phyloP scores from a whole-genome alignment of 2,329 filamentous ascomycete genomes.

The Botrytis sinoallii region DNA sequence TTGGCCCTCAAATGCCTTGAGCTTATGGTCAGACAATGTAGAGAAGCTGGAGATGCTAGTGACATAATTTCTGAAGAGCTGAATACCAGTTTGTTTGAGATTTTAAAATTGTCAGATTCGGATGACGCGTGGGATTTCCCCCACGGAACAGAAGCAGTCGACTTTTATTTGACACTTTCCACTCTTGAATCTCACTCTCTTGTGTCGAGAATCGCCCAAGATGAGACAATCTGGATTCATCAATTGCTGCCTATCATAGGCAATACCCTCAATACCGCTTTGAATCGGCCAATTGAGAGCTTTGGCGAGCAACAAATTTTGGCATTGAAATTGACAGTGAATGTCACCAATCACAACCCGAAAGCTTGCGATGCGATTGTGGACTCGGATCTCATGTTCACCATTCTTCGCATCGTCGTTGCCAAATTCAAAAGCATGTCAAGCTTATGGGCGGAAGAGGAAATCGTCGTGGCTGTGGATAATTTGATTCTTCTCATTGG shows the following conservation, averaged over 20 bases:
- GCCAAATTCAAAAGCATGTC: slow-evolving; percentile 49
- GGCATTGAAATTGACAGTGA: slow-evolving; percentile 68
- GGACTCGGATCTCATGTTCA: slow-evolving; percentile 51
- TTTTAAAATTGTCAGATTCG: slow-evolving; percentile 38
- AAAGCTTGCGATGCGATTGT: slow-evolving; percentile 68
- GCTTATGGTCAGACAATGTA: slow-evolving; percentile 51
- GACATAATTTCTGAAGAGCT: slow-evolving; percentile 50
- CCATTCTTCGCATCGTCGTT: slow-evolving; percentile 50
- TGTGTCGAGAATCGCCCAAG: slow-evolving; percentile 45
- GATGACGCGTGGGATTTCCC: slow-evolving; percentile 32
- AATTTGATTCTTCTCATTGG: slow-evolving; percentile 75
- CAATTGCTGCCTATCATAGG: slow-evolving; percentile 52
- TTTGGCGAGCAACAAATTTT: slow-evolving; percentile 39
- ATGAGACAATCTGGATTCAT: slow-evolving; percentile 46
- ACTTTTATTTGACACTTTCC: slow-evolving; percentile 46
- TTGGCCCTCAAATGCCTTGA: slow-evolving; percentile 64
- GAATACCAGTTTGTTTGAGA: slow-evolving; percentile 48
- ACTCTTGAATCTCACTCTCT: slow-evolving; percentile 55
- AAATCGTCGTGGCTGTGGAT: slow-evolving; percentile 58
- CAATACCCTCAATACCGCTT: slow-evolving; percentile 43
- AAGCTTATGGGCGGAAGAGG: slow-evolving; percentile 47
- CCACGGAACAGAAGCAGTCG: slow-evolving; percentile 30
- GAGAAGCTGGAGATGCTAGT: slow-evolving; percentile 46
- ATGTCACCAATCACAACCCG: slow-evolving; percentile 78
- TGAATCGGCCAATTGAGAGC: slow-evolving; percentile 39